Evolutionary conservation across 2,329 filamentous ascomycete species (phyloP), one percentile per base, ranked within the genome.

Genomic region (Penicillium glabrum): DNA sequence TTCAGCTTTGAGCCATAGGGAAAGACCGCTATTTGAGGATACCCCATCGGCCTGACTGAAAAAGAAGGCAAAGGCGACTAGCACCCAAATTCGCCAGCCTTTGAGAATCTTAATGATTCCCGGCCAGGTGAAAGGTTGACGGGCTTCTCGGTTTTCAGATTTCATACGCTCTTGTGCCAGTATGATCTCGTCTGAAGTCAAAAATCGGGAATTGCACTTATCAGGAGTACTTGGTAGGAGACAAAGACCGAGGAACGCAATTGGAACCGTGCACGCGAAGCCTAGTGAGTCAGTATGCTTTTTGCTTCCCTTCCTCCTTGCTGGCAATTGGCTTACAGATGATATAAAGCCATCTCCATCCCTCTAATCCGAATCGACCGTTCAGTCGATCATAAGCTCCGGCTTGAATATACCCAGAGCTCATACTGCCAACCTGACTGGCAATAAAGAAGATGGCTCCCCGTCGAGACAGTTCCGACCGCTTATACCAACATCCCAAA

Each of bases 371-470:
- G 41, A 60, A 60, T n/a, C 53, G 53, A 24, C 59, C 61, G 49
- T 63, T 51, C 4, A 63, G 51, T 11, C 46, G 48, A 14, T 62
- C 61, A 33, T 65, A 65, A 14, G 64, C 63, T 4, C 63, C 63
- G 1, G 61, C 59, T 52, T 67, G 64, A 7, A 67, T 64, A 19
- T 66, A 67, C 6, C 63, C 62, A 7, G 61, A 61, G 39, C 60
- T 67, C 62, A 67, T 65, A 23, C 60, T 66, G 39, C 63, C 64
- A 3, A 67, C 62, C 13, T 66, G 60, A 21, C 60, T 64, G 7
- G 62, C 64, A 39, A 64, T 63, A 44, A 64, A 66, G 48, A 67
- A 67, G 35, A 67, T 66, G 10, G 61, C 64, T 4, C 61, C 63
- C 19, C 64, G 59, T 11, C 63, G 63, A 11, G 63, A 62, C 3